phyloP scores from a whole-genome alignment of 805 yeast species.

The Saccharomycopsis olivae region DNA sequence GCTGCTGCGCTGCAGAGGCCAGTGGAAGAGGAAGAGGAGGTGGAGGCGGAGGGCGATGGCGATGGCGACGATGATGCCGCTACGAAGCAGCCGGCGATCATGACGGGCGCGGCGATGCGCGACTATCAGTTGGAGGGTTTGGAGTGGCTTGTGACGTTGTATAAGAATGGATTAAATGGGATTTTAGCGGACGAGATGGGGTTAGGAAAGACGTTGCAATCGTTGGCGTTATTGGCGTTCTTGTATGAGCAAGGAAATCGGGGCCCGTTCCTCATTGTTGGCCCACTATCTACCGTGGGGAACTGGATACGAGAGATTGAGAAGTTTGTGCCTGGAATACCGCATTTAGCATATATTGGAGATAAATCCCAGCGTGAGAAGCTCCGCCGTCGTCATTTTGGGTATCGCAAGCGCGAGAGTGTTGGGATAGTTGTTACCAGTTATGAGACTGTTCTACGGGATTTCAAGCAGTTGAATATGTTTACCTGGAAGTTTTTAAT shows the following conservation, averaged over 20 bases:
- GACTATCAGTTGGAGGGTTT: slow-evolving; percentile 84
- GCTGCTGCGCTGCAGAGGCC: no score
- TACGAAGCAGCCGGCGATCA: slow-evolving; percentile 39
- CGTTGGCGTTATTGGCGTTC: slow-evolving; percentile 68
- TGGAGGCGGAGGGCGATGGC: slow-evolving; percentile 18
- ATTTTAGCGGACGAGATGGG: slow-evolving; percentile 98
- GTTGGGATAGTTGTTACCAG: slow-evolving; percentile 57
- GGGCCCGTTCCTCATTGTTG: slow-evolving; percentile 73
- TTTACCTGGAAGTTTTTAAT: slow-evolving; percentile 72
- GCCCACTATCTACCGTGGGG: slow-evolving; percentile 75
- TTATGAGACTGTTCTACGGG: slow-evolving; percentile 71
- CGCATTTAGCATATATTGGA: slow-evolving; percentile 57
- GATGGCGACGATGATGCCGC: slow-evolving; percentile 17
- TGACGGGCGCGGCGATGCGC: slow-evolving; percentile 54
- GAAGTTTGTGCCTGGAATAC: slow-evolving; percentile 62
- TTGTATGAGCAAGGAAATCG: slow-evolving; percentile 65
- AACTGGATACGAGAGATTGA: slow-evolving; percentile 75
- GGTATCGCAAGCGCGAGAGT: slow-evolving; percentile 28
- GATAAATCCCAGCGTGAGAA: slow-evolving; percentile 42
- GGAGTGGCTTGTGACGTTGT: slow-evolving; percentile 81
- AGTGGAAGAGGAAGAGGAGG: slow-evolving; percentile 4
- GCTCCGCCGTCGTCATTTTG: slow-evolving; percentile 27
- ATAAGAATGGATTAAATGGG: slow-evolving; percentile 91
- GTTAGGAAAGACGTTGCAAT: slow-evolving; percentile 85
- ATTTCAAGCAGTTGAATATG: slow-evolving; percentile 42